Conservation (phyloP, 768 basidiomycete species). For the Strobilomyces dryophilus region DNA sequence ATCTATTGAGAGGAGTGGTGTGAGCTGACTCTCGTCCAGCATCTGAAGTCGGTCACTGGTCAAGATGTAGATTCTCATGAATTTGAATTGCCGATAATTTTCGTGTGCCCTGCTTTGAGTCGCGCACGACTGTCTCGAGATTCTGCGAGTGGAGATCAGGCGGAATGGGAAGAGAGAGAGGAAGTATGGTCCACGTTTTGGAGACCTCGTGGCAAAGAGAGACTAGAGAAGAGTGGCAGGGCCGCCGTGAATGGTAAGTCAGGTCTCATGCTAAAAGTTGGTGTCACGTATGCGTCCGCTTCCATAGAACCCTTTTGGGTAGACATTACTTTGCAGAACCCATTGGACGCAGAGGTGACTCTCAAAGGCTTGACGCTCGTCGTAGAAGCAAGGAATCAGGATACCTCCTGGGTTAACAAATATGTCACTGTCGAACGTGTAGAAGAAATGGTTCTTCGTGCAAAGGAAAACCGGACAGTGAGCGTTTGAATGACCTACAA, state of each 20-base stretch:
- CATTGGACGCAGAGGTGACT: slow-evolving; percentile 69
- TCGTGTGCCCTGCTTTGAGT: slow-evolving; percentile 59
- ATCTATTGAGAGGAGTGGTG: not conserved
- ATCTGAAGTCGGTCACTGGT: slow-evolving; percentile 60
- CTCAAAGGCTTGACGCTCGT: slow-evolving; percentile 57
- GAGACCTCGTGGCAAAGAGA: slow-evolving; percentile 50
- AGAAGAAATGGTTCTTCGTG: slow-evolving; percentile 54
- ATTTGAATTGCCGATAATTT: slow-evolving; percentile 59
- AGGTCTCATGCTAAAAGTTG: not conserved
- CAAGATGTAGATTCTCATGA: slow-evolving; percentile 39
- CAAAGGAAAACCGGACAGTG: slow-evolving; percentile 66
- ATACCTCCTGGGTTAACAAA: slow-evolving; percentile 32
- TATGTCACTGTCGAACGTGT: slow-evolving; percentile 57
- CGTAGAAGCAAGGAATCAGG: slow-evolving; percentile 37
- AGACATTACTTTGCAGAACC: slow-evolving; percentile 66
- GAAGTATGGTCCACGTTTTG: slow-evolving; percentile 61
- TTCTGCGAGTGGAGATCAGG: slow-evolving; percentile 37
- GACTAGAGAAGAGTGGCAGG: slow-evolving; percentile 50
- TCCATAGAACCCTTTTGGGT: slow-evolving; percentile 70
- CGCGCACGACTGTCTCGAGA: slow-evolving; percentile 55
- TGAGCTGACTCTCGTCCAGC: slow-evolving; percentile 41
- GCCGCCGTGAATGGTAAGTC: slow-evolving; percentile 60
- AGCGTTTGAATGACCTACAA: slow-evolving; percentile 18
- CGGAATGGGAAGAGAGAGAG: slow-evolving; percentile 63
- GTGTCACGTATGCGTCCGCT: not conserved